Percentiles rank a stretch among this genome's conserved stretches.
Evolutionary conservation across 768 basidiomycete genomes (phyloP).

Genomic region (Boletales sp.): DNA sequence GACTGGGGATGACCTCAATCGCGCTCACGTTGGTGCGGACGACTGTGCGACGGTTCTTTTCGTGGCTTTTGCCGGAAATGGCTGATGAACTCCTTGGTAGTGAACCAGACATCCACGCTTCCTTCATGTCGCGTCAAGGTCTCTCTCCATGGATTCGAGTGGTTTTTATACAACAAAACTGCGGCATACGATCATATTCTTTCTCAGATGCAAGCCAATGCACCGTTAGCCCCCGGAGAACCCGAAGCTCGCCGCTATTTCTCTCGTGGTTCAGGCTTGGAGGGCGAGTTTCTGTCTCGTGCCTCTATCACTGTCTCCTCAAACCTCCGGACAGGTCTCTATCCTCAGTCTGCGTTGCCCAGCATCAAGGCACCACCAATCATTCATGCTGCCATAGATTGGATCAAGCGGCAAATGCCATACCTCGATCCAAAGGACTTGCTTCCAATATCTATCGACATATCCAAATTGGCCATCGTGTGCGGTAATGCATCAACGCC

Average conservation of each 20-base stretch:
- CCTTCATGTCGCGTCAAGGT: slow-evolving; percentile 79
- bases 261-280: slow-evolving; percentile 37
- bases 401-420: slow-evolving; percentile 62
- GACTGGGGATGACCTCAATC: slow-evolving; percentile 64
- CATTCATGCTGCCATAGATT: slow-evolving; percentile 42
- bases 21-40: slow-evolving; percentile 44
- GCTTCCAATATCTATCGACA: slow-evolving; percentile 79
- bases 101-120: slow-evolving; percentile 32
- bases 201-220: slow-evolving; percentile 57
- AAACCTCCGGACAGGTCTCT: slow-evolving; percentile 11
- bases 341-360: slow-evolving; percentile 26
- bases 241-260: slow-evolving; percentile 36
- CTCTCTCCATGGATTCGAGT: slow-evolving; percentile 82
- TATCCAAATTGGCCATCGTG: slow-evolving; percentile 77
- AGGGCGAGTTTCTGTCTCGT: slow-evolving; percentile 28
- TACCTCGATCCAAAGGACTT: slow-evolving; percentile 76
- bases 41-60: slow-evolving; percentile 41
- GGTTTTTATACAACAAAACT: slow-evolving; percentile 90
- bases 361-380: slow-evolving; percentile 27
- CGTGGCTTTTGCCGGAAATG: neutral
- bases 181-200: slow-evolving; percentile 86
- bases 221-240: slow-evolving; percentile 7
- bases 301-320: neutral
- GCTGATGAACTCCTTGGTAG: slow-evolving; percentile 22
- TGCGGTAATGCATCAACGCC: slow-evolving; percentile 87